Evolutionary conservation across 2,329 filamentous ascomycete genomes (phyloP), one percentile per base, ranked within the genome.

Genomic region (Triangularia verruculosa): DNA sequence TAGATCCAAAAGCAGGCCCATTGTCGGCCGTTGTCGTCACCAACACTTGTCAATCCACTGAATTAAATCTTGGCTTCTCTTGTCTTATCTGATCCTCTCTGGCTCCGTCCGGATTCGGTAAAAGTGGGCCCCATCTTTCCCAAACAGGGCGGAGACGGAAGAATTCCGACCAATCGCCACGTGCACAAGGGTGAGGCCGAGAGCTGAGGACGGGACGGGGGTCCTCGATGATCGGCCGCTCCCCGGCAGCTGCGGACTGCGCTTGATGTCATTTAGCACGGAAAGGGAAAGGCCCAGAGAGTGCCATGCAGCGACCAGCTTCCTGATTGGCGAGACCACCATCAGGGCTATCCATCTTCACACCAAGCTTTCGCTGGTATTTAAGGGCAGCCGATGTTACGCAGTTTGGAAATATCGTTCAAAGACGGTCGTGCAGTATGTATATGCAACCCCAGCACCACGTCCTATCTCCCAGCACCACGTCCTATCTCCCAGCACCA

Each of bases 241-340:
- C 28, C 39, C 54, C 27, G 34, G n/a, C 12, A 32, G 12, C 32
- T 57, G 53, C 27, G 25, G 34, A 34, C 4, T 47, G 39, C n/a
- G 39, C n/a, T 52, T 61, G 60, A 61, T 61, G 60, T 57, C 53
- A 57, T 57, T 30, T 34, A 52, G 28, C 7, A 15, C 25, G n/a
- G 47, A 54, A 54, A 20, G 15, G 30, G 30, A 43, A 43, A 43
- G 15, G 4, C 34, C 34, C n/a, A 5, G 15, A 47, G n/a, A 17
- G 39, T 7, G 15, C 15, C 13, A 5, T 39, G 34, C 34, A 39
- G 34, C 15, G 15, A n/a, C 39, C 17, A 11, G 39, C 5, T 20
- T 9, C n/a, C n/a, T 47, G 39, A 47, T 22, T 47, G 17, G 39
- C 20, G 17, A 7, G 7, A 47, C 11, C 34, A 43, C 7, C 28